phyloP scores from a whole-genome alignment of 2,329 filamentous ascomycete genomes.

The Diplocarpon rosae region DNA sequence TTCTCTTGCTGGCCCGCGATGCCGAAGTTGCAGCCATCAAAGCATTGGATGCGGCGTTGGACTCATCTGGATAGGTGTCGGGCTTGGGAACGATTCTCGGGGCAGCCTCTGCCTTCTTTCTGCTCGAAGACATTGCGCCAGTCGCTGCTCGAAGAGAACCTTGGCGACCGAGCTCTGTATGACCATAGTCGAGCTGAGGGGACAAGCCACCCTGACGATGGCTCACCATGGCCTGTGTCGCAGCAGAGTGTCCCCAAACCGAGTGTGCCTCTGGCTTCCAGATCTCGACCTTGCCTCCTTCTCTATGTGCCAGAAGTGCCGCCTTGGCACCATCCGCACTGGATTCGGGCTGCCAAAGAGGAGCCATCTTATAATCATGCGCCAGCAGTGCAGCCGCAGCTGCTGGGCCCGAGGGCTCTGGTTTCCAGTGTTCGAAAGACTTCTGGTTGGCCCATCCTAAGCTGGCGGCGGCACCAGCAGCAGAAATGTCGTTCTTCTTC shows the following conservation, averaged over 20 bases:
- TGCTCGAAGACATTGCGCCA: conserved; percentile 55
- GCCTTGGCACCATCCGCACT: conserved; percentile 63
- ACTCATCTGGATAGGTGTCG: conserved; percentile 42
- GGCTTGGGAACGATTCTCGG: conserved; percentile 31
- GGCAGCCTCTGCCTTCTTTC: conserved; percentile 50
- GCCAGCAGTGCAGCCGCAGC: conserved; percentile 47
- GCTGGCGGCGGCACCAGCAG: conserved; percentile 63
- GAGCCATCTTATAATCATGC: conserved; percentile 42
- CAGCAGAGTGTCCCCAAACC: conserved; percentile 52
- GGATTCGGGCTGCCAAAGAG: conserved; percentile 51
- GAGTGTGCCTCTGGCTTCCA: conserved; percentile 36
- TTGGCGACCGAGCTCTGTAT: conserved; percentile 41
- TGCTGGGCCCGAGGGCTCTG: conserved; percentile 48
- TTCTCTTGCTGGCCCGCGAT: conserved; percentile 10
- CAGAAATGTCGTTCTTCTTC: conserved; percentile 36
- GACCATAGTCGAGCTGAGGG: conserved; percentile 35
- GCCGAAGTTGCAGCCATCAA: conserved; percentile 63
- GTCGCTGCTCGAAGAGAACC: conserved; percentile 67
- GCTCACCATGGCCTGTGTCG: conserved; percentile 53
- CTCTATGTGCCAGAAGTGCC: conserved; percentile 53
- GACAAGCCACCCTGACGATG: conserved; percentile 31
- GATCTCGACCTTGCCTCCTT: conserved; percentile 38
- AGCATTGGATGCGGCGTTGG: conserved; percentile 54
- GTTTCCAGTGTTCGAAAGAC: conserved; percentile 54
- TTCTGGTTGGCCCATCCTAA: conserved; percentile 64